Percentiles rank a stretch among this genome's conserved stretches.
Conservation (phyloP, 2,329 filamentous ascomycete genomes). For the Xylaria polymorpha region DNA sequence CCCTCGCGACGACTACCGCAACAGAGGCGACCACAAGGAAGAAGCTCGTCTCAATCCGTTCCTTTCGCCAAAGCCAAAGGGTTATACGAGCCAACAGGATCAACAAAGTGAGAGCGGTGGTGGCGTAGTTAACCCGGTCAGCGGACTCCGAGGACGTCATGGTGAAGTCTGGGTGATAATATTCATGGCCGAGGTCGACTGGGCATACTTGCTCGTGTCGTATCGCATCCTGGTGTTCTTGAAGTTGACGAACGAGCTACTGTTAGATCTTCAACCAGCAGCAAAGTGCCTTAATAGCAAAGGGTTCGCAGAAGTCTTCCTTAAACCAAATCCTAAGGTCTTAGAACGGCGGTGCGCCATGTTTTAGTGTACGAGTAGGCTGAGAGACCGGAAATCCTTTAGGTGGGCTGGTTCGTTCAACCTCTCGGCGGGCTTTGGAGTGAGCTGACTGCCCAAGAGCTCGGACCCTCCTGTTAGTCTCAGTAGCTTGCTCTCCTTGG, state of each 20-base stretch:
- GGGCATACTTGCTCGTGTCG: slow-evolving; percentile 9
- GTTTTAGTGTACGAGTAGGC: slow-evolving; percentile 11
- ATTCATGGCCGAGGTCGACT: slow-evolving; percentile 10
- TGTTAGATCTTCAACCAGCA: neutral
- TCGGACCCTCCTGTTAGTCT: slow-evolving; percentile 14
- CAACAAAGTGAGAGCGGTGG: slow-evolving; percentile 41
- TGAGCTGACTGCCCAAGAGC: slow-evolving; percentile 16
- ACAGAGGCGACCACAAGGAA: slow-evolving; percentile 44
- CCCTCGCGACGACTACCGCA: slow-evolving; percentile 39
- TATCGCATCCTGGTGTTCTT: slow-evolving; percentile 26
- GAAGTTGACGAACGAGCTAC: neutral
- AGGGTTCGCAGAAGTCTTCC: slow-evolving; percentile 2
- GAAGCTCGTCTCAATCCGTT: slow-evolving; percentile 45
- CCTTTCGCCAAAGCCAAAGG: slow-evolving; percentile 43
- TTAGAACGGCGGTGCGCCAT: neutral
- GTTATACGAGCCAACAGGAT: slow-evolving; percentile 43
- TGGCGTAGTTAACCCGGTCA: slow-evolving; percentile 41
- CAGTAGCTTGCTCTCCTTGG: slow-evolving; percentile 4
- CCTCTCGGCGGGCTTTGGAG: neutral
- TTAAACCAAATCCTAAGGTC: neutral
- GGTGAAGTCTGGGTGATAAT: slow-evolving; percentile 5
- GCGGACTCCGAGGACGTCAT: slow-evolving; percentile 28
- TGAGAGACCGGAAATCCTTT: neutral
- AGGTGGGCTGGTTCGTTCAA: neutral
- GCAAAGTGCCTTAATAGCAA: slow-evolving; percentile 5